These are phyloP conservation scores for Metschnikowia kofuensis DNA, from an alignment of 805 yeast species.

Conservation along the genomic window DNA sequence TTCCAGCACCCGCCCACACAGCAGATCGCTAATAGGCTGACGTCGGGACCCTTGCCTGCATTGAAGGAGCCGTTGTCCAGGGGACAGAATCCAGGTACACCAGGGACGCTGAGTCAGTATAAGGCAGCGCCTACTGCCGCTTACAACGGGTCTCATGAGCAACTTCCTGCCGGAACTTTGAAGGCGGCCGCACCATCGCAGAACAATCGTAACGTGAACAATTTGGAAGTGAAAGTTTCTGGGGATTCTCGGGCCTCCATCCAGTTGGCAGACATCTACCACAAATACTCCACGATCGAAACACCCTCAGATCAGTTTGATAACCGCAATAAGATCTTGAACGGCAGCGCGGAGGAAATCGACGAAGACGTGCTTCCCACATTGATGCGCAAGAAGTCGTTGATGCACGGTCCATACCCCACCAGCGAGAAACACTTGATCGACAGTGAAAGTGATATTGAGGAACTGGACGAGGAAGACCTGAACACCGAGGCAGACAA, in stretches of 20 bases:
- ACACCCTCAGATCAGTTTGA: constrained; percentile 41
- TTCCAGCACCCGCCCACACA: background rate
- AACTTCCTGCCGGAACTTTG: constrained; percentile 1
- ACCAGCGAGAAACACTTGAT: constrained; percentile 36
- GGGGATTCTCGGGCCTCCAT: constrained; percentile 28
- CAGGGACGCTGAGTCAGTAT: background rate
- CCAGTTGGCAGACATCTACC: constrained; percentile 43
- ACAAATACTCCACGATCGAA: constrained; percentile 37
- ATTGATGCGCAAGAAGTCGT: constrained; percentile 26
- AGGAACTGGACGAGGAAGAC: constrained; percentile 21
- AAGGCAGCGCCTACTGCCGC: background rate
- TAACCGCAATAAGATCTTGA: constrained; percentile 34
- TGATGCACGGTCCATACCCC: constrained; percentile 33
- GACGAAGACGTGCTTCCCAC: constrained; percentile 35
- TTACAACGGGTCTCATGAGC: background rate
- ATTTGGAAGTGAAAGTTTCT: constrained; percentile 21
- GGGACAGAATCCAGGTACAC: too few relatives aligned
- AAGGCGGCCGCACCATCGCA: background rate
- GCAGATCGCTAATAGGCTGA: background rate
- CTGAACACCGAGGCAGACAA: constrained; percentile 17
- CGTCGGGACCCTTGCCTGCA: constrained; percentile 1
- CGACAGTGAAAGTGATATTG: constrained; percentile 27
- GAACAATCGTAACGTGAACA: constrained; percentile 24
- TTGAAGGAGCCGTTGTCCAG: background rate
- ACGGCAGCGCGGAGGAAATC: constrained; percentile 35